These are phyloP conservation scores for Aspergillus carbonarius DNA, from an alignment of 2,329 filamentous ascomycete genomes.

Conservation along the genomic window DNA sequence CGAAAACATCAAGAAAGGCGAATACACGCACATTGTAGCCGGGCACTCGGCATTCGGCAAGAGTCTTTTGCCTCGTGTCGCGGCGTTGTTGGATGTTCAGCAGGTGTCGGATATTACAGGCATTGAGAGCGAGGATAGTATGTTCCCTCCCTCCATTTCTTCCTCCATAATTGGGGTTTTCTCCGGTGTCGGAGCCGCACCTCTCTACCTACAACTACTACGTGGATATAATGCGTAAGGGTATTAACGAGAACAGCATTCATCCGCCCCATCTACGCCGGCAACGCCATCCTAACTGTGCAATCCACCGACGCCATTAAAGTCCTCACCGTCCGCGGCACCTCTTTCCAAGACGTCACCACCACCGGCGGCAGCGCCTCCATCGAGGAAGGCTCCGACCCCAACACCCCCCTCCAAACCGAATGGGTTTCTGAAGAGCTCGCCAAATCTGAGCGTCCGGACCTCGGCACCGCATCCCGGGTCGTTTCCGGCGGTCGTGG, in stretches of 20 bases:
- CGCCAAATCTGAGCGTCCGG: slow-evolving; percentile 88
- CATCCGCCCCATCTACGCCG: slow-evolving; percentile 93
- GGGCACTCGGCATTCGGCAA: slow-evolving; percentile 96
- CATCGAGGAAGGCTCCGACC: slow-evolving; percentile 79
- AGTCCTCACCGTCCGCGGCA: slow-evolving; percentile 87
- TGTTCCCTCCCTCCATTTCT: slow-evolving; percentile 24
- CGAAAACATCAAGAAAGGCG: slow-evolving; percentile 95
- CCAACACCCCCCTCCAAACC: slow-evolving; percentile 69
- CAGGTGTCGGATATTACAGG: slow-evolving; percentile 89
- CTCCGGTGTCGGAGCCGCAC: slow-evolving; percentile 3
- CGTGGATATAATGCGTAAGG: neutral
- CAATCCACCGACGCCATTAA: slow-evolving; percentile 85
- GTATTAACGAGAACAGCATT: slow-evolving; percentile 57
- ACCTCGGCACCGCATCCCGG: slow-evolving; percentile 81
- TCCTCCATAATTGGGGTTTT: neutral
- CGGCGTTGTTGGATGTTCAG: slow-evolving; percentile 86
- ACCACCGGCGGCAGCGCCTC: slow-evolving; percentile 70
- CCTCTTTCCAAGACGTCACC: slow-evolving; percentile 77
- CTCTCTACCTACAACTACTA: neutral
- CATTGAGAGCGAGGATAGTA: slow-evolving; percentile 83
- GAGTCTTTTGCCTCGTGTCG: slow-evolving; percentile 85
- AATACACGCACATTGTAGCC: slow-evolving; percentile 87
- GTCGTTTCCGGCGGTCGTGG: slow-evolving; percentile 94
- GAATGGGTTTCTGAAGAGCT: slow-evolving; percentile 96
- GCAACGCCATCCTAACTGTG: slow-evolving; percentile 94